Percentiles rank a stretch among this genome's conserved stretches.
Conservation (phyloP, 2,329 filamentous ascomycete species). For the Trichoderma lentiforme region DNA sequence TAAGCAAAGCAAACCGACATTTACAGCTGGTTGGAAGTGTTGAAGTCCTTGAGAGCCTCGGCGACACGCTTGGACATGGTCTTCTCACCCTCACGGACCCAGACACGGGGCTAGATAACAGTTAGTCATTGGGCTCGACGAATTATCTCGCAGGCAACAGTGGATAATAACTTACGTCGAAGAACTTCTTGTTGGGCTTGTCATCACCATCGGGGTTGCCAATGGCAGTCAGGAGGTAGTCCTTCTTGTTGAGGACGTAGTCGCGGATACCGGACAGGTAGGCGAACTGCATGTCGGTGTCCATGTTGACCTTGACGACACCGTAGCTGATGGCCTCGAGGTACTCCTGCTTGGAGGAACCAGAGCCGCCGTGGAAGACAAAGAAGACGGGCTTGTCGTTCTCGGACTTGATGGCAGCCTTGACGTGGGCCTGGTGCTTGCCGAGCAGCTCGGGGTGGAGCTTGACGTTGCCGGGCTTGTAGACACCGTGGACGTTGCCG, state of each 20-base stretch:
- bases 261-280: conserved; percentile 92
- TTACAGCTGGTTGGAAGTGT: conserved; percentile 45
- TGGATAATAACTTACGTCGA: conserved; percentile 50
- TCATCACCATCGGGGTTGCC: conserved; percentile 94
- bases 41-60: conserved; percentile 87
- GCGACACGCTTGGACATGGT: conserved; percentile 81
- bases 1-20: not conserved
- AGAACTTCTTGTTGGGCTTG: conserved; percentile 99
- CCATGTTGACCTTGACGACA: conserved; percentile 99
- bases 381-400: conserved; percentile 95
- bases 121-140: not conserved
- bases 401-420: conserved; percentile 68
- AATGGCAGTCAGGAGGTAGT: conserved; percentile 81
- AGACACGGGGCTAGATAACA: conserved; percentile 69
- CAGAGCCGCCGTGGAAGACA: conserved; percentile 98
- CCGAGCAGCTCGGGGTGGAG: conserved; percentile 91
- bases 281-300: conserved; percentile 95
- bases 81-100: conserved; percentile 97
- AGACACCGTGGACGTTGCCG: conserved; percentile 98
- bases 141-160: not conserved
- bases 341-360: conserved; percentile 88
- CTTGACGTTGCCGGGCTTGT: conserved; percentile 97
- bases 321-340: conserved; percentile 83
- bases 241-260: conserved; percentile 91
- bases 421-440: conserved; percentile 94